Conservation (phyloP, 129 eudicot genomes). For the Artemisia annua region DNA sequence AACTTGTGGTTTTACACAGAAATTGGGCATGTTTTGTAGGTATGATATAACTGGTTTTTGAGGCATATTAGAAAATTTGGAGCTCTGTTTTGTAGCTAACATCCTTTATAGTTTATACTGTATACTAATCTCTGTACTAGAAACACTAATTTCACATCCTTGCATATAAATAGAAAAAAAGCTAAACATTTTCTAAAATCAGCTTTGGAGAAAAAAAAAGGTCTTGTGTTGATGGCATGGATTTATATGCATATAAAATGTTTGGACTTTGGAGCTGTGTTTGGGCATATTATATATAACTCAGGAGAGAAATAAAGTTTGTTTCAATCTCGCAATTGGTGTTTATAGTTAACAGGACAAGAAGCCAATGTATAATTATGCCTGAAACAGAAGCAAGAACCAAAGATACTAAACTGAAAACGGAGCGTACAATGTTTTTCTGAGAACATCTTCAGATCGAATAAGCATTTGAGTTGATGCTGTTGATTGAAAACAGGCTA, state of each 20-base stretch:
- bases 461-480: conserved; percentile 9
- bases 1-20: conserved; percentile 14
- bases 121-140: too few species aligned
- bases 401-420: background rate
- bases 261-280: background rate
- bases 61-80: background rate
- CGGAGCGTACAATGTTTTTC: background rate
- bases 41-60: background rate
- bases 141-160: too few species aligned
- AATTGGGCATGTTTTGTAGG: conserved; percentile 9
- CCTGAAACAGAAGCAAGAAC: background rate
- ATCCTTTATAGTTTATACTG: background rate
- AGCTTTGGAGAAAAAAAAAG: too few species aligned
- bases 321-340: background rate
- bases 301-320: background rate
- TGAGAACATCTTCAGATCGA: background rate
- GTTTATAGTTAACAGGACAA: background rate
- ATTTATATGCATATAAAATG: too few species aligned
- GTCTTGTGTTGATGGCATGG: too few species aligned
- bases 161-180: too few species aligned
- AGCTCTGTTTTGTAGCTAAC: background rate
- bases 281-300: background rate
- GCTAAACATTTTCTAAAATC: too few species aligned
- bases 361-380: background rate
- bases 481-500: background rate